phyloP scores from a whole-genome alignment of 1,284 basidiomycete genomes.

The Ganoderma lucidum region DNA sequence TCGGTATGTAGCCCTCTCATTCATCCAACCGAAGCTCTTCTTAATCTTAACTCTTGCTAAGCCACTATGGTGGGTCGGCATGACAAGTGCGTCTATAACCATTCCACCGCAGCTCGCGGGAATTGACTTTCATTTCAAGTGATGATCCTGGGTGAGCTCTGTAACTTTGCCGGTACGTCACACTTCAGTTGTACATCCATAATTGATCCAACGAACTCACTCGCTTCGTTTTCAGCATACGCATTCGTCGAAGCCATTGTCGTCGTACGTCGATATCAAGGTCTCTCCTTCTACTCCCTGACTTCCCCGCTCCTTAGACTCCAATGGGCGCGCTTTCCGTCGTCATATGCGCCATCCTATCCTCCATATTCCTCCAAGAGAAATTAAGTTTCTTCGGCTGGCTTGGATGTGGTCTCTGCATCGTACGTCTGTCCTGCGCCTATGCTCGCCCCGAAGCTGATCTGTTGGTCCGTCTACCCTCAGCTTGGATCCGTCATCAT shows the following conservation, averaged over 20 bases:
- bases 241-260: constrained; percentile 91
- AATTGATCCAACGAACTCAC: background rate
- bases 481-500: constrained; percentile 90
- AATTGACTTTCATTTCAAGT: constrained; percentile 49
- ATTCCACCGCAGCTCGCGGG: background rate
- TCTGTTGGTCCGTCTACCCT: constrained; percentile 11
- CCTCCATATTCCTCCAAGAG: constrained; percentile 94
- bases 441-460: background rate
- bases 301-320: constrained; percentile 57
- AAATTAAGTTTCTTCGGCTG: constrained; percentile 92
- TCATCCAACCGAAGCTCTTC: background rate
- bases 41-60: constrained; percentile 37
- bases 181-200: background rate
- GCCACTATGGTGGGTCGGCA: constrained; percentile 89
- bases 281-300: background rate
- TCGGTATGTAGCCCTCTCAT: constrained; percentile 59
- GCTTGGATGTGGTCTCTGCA: constrained; percentile 91
- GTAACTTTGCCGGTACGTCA: constrained; percentile 81
- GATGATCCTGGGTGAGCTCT: constrained; percentile 84
- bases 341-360: constrained; percentile 93
- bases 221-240: constrained; percentile 65
- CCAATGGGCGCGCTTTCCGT: constrained; percentile 97
- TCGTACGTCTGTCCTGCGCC: constrained; percentile 54
- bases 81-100: constrained; percentile 64
- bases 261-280: constrained; percentile 63